These are phyloP conservation scores for Fusarium phyllophilum DNA, from an alignment of 2,329 filamentous ascomycete genomes.

Conservation along the genomic window DNA sequence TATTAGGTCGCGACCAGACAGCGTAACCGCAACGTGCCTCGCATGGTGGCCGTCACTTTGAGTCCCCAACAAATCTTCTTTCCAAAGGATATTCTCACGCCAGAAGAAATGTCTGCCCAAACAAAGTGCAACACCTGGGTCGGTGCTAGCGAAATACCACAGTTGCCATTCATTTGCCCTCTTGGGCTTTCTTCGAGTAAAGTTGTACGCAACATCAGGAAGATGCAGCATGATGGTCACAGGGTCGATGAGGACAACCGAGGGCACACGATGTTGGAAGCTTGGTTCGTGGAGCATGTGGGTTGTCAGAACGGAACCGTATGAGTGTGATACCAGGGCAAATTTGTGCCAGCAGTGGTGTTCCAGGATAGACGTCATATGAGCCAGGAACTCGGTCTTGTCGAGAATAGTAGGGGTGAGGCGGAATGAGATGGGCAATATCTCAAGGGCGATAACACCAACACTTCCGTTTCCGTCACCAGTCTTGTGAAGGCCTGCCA, in stretches of 20 bases:
- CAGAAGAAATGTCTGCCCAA: constrained; percentile 76
- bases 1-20: constrained; percentile 72
- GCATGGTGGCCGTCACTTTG: constrained; percentile 27
- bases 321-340: constrained; percentile 70
- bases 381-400: constrained; percentile 63
- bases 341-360: constrained; percentile 67
- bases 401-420: constrained; percentile 64
- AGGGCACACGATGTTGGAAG: constrained; percentile 61
- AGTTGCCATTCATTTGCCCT: constrained; percentile 75
- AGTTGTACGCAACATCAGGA: constrained; percentile 78
- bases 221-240: constrained; percentile 75
- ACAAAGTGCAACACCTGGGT: constrained; percentile 72
- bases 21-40: constrained; percentile 63
- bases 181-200: constrained; percentile 63
- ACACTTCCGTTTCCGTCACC: constrained; percentile 53
- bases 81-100: constrained; percentile 77
- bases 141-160: constrained; percentile 75
- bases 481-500: constrained; percentile 60
- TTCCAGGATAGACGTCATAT: constrained; percentile 67
- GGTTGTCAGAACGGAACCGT: constrained; percentile 71
- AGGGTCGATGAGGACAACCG: constrained; percentile 65
- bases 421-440: constrained; percentile 73
- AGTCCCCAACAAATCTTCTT: constrained; percentile 64
- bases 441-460: constrained; percentile 73
- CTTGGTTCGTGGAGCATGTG: constrained; percentile 65